A percentile compares a stretch with the other conserved stretches of the same genome.
Conservation (phyloP, 768 basidiomycete species). For the Suillus placidus region DNA sequence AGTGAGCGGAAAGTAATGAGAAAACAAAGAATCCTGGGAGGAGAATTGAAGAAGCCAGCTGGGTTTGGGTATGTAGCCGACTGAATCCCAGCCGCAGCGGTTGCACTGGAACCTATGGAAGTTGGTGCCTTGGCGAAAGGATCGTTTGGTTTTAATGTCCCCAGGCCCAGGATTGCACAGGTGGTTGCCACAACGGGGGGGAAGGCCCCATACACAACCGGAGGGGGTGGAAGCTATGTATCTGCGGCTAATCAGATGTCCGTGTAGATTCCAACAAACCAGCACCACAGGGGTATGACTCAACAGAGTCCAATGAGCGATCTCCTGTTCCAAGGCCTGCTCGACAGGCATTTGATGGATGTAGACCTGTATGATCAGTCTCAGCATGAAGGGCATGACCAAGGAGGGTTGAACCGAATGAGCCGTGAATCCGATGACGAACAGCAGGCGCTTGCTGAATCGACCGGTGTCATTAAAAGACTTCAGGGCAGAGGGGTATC, state of each 20-base stretch:
- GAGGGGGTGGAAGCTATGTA: not conserved
- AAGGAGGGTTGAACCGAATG: not conserved
- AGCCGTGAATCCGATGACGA: not conserved
- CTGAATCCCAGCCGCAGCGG: not conserved
- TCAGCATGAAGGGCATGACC: not conserved
- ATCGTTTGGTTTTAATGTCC: not conserved
- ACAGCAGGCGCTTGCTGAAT: not conserved
- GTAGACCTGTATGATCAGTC: not conserved
- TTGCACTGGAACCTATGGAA: not conserved
- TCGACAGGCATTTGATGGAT: not conserved
- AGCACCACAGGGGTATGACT: not conserved
- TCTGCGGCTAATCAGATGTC: not conserved
- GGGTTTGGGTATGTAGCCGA: not conserved
- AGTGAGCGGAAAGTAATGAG: not conserved
- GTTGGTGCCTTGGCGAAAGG: not conserved
- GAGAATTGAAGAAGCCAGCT: not conserved
- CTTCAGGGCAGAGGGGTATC: no score
- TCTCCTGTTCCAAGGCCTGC: not conserved
- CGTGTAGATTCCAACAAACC: not conserved
- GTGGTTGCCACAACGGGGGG: not conserved
- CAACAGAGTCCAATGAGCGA: not conserved
- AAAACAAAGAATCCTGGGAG: no score
- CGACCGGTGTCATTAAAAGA: not conserved
- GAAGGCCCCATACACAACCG: not conserved
- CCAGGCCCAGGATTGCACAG: not conserved